Percentiles rank a stretch among this genome's conserved stretches.
Evolutionary conservation across 495 filamentous ascomycete genomes (phyloP).

Genomic region (Terfezia claveryi): DNA sequence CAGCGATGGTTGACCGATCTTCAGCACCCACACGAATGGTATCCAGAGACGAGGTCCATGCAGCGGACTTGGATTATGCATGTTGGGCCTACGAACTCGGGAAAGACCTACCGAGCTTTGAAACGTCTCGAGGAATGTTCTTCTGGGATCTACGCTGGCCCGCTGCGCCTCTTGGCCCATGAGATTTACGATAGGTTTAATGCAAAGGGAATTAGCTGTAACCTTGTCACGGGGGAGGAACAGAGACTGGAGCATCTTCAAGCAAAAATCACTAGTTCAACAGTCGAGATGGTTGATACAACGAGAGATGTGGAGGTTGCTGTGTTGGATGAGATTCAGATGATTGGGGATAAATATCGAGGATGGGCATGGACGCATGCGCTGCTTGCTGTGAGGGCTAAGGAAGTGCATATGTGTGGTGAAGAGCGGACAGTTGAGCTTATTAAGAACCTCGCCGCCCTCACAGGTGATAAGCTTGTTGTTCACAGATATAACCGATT

Average conservation of each 20-base stretch:
- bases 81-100: slow-evolving; percentile 93
- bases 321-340: slow-evolving; percentile 96
- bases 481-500: slow-evolving; percentile 66
- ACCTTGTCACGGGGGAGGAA: slow-evolving; percentile 83
- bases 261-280: slow-evolving; percentile 51
- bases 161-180: slow-evolving; percentile 73
- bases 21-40: slow-evolving; percentile 78
- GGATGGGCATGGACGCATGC: slow-evolving; percentile 98
- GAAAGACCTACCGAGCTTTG: slow-evolving; percentile 90
- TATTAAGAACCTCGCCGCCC: slow-evolving; percentile 54
- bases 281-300: slow-evolving; percentile 84
- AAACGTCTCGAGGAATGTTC: slow-evolving; percentile 58
- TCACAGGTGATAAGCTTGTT: slow-evolving; percentile 59
- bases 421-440: slow-evolving; percentile 64
- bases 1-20: slow-evolving; percentile 32
- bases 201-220: slow-evolving; percentile 48
- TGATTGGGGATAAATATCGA: slow-evolving; percentile 60
- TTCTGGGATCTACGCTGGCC: slow-evolving; percentile 74
- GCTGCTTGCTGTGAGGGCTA: slow-evolving; percentile 60
- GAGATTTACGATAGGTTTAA: slow-evolving; percentile 73
- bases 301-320: slow-evolving; percentile 56
- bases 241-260: slow-evolving; percentile 32
- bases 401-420: slow-evolving; percentile 84
- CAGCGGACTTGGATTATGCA: slow-evolving; percentile 77
- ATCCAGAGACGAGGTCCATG: slow-evolving; percentile 50